Evolutionary conservation across 257 asterid species (phyloP), one percentile per base, ranked within the genome.

Genomic region (Perilla frutescens): DNA sequence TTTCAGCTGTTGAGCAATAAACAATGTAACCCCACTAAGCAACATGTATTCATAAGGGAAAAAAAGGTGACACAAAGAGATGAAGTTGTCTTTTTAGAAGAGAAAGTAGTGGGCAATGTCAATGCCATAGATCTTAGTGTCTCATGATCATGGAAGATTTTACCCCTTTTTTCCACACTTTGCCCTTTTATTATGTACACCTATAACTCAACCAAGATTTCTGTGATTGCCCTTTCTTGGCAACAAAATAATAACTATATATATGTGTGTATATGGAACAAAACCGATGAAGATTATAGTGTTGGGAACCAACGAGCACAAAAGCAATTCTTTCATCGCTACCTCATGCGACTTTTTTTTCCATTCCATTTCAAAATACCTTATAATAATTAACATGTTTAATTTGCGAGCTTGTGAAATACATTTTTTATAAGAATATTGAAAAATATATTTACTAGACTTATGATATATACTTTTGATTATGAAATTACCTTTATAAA

Each of bases 111-210:
- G 63, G 45, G 77, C 76, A 85, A 82, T 85, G 90, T 89, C 92
- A 89, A 89, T 72, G 87, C 88, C 78, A 49, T 79, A 76, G 86
- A 85, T 87, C 87, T 84, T 81, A 79, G 83, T 86, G 91, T 84
- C 85, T 75, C 88, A 81, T 80, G 64, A 84, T 82, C 87, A 74
- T 80, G 70, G 68, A 78, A 76, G 63, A 68, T 69, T 65, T 36
- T 47, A 10, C 32, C 68, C 60, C 49, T 75, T 51, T 66, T 76
- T 39, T 70, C 26, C 73, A 68, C 65, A 61, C 73, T 75, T 76
- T 76, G 57, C 70, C 68, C 76, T 63, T 66, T 76, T 70, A 37
- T 72, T 56, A 34, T 75, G 59, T 73, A 14, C 60, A 63, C 68
- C 62, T 50, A 62, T 5, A 45, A 51, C 79, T 74, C 77, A 64